A percentile compares a stretch with the other conserved stretches of the same genome.
These are phyloP conservation scores for Pleurotus citrinopileatus DNA, from an alignment of 768 basidiomycete genomes.

Conservation along the genomic window DNA sequence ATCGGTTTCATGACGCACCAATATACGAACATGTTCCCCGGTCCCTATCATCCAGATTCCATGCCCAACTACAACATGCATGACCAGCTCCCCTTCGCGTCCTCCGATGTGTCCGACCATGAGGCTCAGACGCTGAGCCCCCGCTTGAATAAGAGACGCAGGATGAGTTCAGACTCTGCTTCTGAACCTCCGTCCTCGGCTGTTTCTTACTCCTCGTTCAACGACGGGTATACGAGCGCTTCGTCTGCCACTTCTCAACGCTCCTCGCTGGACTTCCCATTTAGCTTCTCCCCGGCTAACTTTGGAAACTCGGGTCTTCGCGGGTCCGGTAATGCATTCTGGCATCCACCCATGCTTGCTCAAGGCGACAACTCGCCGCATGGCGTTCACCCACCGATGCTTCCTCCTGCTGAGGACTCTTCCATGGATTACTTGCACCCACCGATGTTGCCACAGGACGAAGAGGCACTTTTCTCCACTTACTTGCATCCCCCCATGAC, in stretches of 20 bases:
- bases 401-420: slow-evolving; percentile 53
- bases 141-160: slow-evolving; percentile 61
- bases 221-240: slow-evolving; percentile 57
- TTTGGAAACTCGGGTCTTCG: slow-evolving; percentile 44
- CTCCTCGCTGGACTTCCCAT: slow-evolving; percentile 61
- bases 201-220: slow-evolving; percentile 59
- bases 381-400: slow-evolving; percentile 69
- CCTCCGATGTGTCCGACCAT: slow-evolving; percentile 40
- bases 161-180: slow-evolving; percentile 63
- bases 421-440: slow-evolving; percentile 75
- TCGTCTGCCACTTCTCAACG: slow-evolving; percentile 55
- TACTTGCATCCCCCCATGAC: slow-evolving; percentile 47
- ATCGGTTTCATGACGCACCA: slow-evolving; percentile 31
- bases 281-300: slow-evolving; percentile 45
- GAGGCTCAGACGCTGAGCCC: slow-evolving; percentile 29
- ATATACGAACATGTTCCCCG: slow-evolving; percentile 48
- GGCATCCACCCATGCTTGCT: slow-evolving; percentile 77
- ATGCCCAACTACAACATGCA: slow-evolving; percentile 49
- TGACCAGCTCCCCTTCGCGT: slow-evolving; percentile 54
- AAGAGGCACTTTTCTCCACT: slow-evolving; percentile 54
- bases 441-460: slow-evolving; percentile 59
- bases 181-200: slow-evolving; percentile 61
- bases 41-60: slow-evolving; percentile 76
- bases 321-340: slow-evolving; percentile 62
- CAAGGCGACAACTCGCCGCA: slow-evolving; percentile 52